Evolutionary conservation across 2,329 filamentous ascomycete genomes (phyloP).

Genomic region (Xylaria sp.): DNA sequence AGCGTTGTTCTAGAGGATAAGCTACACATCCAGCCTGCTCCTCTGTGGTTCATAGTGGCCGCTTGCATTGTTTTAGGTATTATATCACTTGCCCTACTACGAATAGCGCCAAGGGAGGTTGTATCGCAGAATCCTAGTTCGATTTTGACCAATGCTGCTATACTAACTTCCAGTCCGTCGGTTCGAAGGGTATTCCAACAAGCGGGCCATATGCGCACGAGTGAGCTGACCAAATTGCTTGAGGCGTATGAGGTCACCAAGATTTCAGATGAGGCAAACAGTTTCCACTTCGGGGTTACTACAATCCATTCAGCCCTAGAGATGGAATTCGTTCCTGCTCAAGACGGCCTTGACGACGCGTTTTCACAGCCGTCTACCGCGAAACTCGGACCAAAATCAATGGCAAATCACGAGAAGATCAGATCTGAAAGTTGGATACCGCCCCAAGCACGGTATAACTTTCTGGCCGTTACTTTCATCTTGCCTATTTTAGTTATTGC

Average conservation of each 20-base stretch:
- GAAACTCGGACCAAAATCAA: no score
- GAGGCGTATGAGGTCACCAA: neutral
- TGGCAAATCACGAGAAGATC: no score
- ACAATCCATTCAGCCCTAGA: neutral
- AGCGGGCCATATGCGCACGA: constrained; percentile 2
- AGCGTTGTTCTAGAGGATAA: neutral
- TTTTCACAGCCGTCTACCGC: no score
- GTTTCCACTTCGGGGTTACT: no score
- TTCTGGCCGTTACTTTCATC: neutral
- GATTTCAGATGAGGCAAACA: no score
- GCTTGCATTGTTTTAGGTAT: neutral
- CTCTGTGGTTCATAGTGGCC: neutral
- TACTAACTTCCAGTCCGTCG: neutral
- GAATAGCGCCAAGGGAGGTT: neutral
- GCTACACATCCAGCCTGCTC: neutral
- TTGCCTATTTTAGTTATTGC: neutral
- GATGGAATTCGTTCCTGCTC: neutral
- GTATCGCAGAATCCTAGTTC: constrained; percentile 6
- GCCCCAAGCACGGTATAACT: neutral
- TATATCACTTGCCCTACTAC: neutral
- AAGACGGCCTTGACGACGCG: no score
- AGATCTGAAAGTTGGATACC: neutral
- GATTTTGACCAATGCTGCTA: constrained; percentile 5
- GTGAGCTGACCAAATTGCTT: constrained; percentile 6
- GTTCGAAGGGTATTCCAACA: neutral